Percentiles rank a stretch among this genome's conserved stretches.
Evolutionary conservation across 371 early-diverging fungal species (phyloP).

Genomic region (Chytridium lagenaria): DNA sequence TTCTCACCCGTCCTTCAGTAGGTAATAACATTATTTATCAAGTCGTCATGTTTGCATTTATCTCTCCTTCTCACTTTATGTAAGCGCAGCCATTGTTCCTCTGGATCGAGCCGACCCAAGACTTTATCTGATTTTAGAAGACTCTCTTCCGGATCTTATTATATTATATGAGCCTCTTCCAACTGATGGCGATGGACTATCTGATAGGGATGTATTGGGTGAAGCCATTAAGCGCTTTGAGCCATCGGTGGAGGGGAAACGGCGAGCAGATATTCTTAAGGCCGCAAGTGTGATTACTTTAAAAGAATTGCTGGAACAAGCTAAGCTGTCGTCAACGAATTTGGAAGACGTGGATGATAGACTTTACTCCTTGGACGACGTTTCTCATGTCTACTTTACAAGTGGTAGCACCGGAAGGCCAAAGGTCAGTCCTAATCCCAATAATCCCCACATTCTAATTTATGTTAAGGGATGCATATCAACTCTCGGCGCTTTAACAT

Average conservation of each 20-base stretch:
- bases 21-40: constrained; percentile 23
- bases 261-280: neutral
- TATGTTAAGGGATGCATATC: constrained; percentile 34
- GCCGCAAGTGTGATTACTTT: neutral
- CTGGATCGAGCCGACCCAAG: constrained; percentile 43
- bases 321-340: neutral
- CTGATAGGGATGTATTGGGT: neutral
- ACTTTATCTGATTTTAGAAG: constrained; percentile 37
- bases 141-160: constrained; percentile 32
- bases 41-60: neutral
- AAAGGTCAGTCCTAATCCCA: constrained; percentile 22
- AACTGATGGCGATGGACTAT: neutral
- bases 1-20: constrained; percentile 21
- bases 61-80: neutral
- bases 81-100: constrained; percentile 34
- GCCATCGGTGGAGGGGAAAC: neutral
- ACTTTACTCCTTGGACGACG: constrained; percentile 2
- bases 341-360: neutral
- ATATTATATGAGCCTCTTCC: constrained; percentile 19
- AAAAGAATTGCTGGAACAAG: neutral
- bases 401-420: constrained; percentile 45
- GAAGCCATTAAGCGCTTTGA: neutral
- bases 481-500: constrained; percentile 30
- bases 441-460: neutral
- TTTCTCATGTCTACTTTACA: constrained; percentile 45